Conservation (phyloP, 129 eudicot genomes). For the Smallanthus sonchifolius region DNA sequence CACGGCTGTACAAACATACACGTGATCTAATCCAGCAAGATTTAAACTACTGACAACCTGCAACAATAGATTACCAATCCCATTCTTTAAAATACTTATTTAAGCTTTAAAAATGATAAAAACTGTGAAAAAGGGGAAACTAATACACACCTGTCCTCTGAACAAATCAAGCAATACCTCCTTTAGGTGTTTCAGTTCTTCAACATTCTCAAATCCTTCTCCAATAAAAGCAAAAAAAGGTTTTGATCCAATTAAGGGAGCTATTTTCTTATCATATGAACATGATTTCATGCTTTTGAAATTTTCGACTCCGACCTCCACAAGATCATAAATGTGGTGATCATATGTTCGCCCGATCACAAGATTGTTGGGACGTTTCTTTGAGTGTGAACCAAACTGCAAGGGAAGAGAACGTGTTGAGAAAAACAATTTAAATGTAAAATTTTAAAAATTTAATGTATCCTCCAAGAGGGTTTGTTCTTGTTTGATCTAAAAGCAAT, state of each 20-base stretch:
- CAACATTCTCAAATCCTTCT: constrained; percentile 78
- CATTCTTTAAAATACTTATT: not conserved
- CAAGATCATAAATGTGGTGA: constrained; percentile 91
- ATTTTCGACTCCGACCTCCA: constrained; percentile 91
- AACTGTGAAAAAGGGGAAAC: not conserved
- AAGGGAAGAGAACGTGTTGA: not conserved
- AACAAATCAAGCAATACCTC: constrained; percentile 88
- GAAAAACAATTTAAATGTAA: not conserved
- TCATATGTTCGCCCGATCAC: constrained; percentile 86
- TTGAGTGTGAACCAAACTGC: constrained; percentile 93
- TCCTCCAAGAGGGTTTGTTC: not conserved
- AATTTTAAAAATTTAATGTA: not conserved
- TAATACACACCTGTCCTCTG: constrained; percentile 58
- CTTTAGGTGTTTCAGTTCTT: constrained; percentile 76
- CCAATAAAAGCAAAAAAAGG: constrained; percentile 89
- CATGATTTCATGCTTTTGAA: constrained; percentile 73
- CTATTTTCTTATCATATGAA: constrained; percentile 66
- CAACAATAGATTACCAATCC: constrained; percentile 1
- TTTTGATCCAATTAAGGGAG: constrained; percentile 80
- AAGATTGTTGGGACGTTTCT: constrained; percentile 93
- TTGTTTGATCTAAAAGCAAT: not conserved
- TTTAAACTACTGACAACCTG: constrained; percentile 72
- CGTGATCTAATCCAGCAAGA: constrained; percentile 88
- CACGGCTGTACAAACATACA: constrained; percentile 76
- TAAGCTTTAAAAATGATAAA: not conserved